Conservation (phyloP, 1,284 basidiomycete species). For the Rhodotorula sp. region DNA sequence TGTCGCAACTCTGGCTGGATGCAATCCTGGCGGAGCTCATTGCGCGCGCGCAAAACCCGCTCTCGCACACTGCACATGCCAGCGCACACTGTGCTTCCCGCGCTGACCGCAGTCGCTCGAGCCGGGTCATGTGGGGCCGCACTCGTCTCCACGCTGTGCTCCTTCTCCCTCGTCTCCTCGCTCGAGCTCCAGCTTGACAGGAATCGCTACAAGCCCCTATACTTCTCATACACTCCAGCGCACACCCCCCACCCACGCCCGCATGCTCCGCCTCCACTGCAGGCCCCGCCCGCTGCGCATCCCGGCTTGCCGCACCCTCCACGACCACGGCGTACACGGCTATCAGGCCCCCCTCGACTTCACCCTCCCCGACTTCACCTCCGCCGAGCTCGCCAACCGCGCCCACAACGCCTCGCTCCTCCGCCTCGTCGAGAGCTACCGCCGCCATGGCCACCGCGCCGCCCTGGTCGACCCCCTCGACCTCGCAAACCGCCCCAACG, state of each 20-base stretch:
- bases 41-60: too few species aligned
- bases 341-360: slow-evolving; percentile 15
- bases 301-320: neutral
- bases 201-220: neutral
- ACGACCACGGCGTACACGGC: slow-evolving; percentile 27
- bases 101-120: neutral
- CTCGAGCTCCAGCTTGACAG: too few species aligned
- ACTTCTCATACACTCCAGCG: neutral
- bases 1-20: too few species aligned
- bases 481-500: slow-evolving; percentile 77
- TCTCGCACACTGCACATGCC: too few species aligned
- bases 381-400: slow-evolving; percentile 72
- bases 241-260: neutral
- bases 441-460: slow-evolving; percentile 75
- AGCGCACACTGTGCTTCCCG: too few species aligned
- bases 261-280: neutral
- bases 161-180: neutral
- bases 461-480: slow-evolving; percentile 82
- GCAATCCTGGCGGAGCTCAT: too few species aligned
- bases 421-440: slow-evolving; percentile 81
- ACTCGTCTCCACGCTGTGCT: too few species aligned
- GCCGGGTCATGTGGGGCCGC: too few species aligned
- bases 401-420: slow-evolving; percentile 72
- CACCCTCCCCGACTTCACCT: slow-evolving; percentile 53
- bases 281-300: neutral